A percentile compares a stretch with the other conserved stretches of the same genome.
Conservation (phyloP, 768 basidiomycete species). For the Leucogyrophana mollusca region DNA sequence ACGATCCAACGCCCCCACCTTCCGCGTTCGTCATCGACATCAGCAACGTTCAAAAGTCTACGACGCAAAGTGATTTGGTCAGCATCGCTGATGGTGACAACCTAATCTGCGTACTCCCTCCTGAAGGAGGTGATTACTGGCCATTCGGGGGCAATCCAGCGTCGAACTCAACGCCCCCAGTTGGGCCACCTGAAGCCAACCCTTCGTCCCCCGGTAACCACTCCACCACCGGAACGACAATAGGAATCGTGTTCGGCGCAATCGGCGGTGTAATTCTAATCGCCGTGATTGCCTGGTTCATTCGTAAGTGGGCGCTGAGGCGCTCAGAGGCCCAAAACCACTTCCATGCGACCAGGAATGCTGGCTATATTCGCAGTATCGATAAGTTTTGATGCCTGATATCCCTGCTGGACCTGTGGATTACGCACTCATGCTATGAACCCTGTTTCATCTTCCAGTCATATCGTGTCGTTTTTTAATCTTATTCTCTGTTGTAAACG, state of each 20-base stretch:
- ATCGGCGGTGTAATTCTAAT: slow-evolving; percentile 43
- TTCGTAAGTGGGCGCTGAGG: slow-evolving; percentile 47
- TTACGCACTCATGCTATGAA: too few relatives aligned
- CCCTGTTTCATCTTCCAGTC: too few relatives aligned
- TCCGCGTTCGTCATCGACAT: slow-evolving; percentile 59
- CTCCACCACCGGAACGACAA: slow-evolving; percentile 35
- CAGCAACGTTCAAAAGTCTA: slow-evolving; percentile 38
- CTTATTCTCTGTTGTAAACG: too few relatives aligned
- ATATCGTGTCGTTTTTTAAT: neutral
- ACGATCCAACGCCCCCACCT: slow-evolving; percentile 49
- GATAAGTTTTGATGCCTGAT: neutral
- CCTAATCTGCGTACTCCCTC: slow-evolving; percentile 67
- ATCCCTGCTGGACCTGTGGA: too few relatives aligned
- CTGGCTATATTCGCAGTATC: slow-evolving; percentile 17
- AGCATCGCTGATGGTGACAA: slow-evolving; percentile 51
- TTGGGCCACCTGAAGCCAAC: slow-evolving; percentile 12
- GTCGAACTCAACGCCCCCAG: slow-evolving; percentile 21
- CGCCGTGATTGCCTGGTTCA: slow-evolving; percentile 41
- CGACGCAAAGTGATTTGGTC: slow-evolving; percentile 53
- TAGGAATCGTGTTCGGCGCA: slow-evolving; percentile 53
- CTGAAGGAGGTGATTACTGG: slow-evolving; percentile 69
- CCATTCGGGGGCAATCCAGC: slow-evolving; percentile 58
- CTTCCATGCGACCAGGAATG: slow-evolving; percentile 19
- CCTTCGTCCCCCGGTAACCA: slow-evolving; percentile 16
- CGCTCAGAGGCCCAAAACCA: slow-evolving; percentile 24